Conservation (phyloP, 495 filamentous ascomycete species). For the Choiromyces venosus region DNA sequence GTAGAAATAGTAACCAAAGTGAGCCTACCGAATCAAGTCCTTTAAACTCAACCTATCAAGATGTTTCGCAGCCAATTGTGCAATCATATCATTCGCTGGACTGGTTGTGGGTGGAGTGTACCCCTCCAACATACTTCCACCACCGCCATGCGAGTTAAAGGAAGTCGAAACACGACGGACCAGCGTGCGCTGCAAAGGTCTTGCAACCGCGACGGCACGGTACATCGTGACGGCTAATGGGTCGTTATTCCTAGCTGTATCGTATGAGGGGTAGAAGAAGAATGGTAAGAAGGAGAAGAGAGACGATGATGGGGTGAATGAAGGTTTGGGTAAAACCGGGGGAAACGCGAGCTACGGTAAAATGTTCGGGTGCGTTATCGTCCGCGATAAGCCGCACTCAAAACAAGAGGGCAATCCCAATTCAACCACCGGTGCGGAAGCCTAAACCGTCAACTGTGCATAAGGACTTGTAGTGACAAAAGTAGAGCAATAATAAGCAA, state of each 20-base stretch:
- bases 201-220: not conserved
- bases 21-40: slow-evolving; percentile 73
- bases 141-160: not conserved
- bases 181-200: not conserved
- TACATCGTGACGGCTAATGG: not conserved
- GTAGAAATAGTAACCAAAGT: slow-evolving; percentile 2
- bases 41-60: slow-evolving; percentile 76
- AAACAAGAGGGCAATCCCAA: too few relatives aligned
- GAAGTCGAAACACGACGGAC: not conserved
- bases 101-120: not conserved
- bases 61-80: slow-evolving; percentile 67
- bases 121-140: not conserved
- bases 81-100: slow-evolving; percentile 60
- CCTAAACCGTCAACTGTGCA: too few relatives aligned
- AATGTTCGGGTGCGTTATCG: not conserved
- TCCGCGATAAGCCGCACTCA: not conserved
- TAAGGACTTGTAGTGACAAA: too few relatives aligned
- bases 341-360: not conserved
- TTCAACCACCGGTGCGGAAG: too few relatives aligned
- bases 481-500: too few relatives aligned
- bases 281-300: not conserved
- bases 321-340: not conserved
- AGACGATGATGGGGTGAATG: not conserved
- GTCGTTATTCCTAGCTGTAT: not conserved
- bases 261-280: not conserved